Evolutionary conservation across 805 yeast species (phyloP), one percentile per base, ranked within the genome.

Genomic region (Candida alai): DNA sequence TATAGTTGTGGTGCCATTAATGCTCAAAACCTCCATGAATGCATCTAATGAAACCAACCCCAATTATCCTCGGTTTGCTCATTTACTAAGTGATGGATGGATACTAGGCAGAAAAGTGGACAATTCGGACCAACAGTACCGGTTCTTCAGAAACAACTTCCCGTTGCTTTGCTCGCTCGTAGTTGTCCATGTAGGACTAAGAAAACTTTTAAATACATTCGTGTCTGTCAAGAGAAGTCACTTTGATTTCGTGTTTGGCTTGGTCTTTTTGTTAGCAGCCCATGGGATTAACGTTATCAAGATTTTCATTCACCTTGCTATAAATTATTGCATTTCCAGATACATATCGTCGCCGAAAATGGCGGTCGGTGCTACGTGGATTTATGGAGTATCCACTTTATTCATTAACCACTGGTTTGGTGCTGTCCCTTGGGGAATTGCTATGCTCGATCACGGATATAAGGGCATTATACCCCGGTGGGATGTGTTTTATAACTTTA

Each of bases 401-500:
- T 87, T 93, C 52, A 51, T 86, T 33, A 93, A 93, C 52, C 95
- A 85, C 47, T 64, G 61, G 34, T 77, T 68, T 41, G 68, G 88
- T 34, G 66, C 72, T 14, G 68, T 70, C 39, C 73, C 72, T 15
- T 70, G 73, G 30, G 80, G 75, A 0, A 54, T 84, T n/a, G 53
- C 65, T 0, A 60, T 73, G 23, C 56, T 84, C 46, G 95, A 87
- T 49, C 47, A 60, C 18, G 71, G 73, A 1, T 81, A 74, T 46
- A 71, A 73, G 30, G 97, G 97, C 1, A 71, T 89, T 10, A 80
- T 93, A 41, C 69, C 78, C 12, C 72, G 97, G 48, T 93, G 99
- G 99, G 97, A 93, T 53, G 97, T 93, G 3, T 86, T 84, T 48
- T 93, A 79, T 70, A 93, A 93, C 60, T 88, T 94, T 59, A 82